A percentile compares a stretch with the other conserved stretches of the same genome.
Evolutionary conservation across 495 filamentous ascomycete genomes (phyloP).

Genomic region (Penicillium ucsense): DNA sequence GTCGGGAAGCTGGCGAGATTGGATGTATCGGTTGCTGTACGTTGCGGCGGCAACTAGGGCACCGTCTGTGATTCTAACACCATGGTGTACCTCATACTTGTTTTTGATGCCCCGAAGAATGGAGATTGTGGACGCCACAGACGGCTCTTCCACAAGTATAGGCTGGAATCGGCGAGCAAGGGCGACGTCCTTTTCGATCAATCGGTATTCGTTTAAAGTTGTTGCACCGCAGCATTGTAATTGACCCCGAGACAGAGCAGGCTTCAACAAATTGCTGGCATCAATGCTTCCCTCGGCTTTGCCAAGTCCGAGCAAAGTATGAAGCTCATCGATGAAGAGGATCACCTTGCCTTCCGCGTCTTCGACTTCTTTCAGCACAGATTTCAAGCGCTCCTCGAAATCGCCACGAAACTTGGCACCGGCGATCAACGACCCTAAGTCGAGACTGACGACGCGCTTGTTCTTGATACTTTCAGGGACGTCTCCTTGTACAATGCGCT

Average conservation of each 20-base stretch:
- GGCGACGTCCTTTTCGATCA: slow-evolving; percentile 93
- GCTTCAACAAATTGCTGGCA: slow-evolving; percentile 90
- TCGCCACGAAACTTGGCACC: slow-evolving; percentile 94
- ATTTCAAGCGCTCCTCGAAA: slow-evolving; percentile 90
- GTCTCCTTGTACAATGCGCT: slow-evolving; percentile 83
- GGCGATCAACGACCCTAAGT: slow-evolving; percentile 86
- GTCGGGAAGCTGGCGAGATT: slow-evolving; percentile 88
- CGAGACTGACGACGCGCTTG: slow-evolving; percentile 77
- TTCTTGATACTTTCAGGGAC: slow-evolving; percentile 96
- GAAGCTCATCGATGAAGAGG: slow-evolving; percentile 91
- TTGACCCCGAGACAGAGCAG: slow-evolving; percentile 83
- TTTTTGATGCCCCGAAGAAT: slow-evolving; percentile 96
- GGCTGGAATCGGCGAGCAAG: slow-evolving; percentile 90
- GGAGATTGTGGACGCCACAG: slow-evolving; percentile 85
- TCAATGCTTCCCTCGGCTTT: slow-evolving; percentile 96
- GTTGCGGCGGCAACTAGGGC: slow-evolving; percentile 87
- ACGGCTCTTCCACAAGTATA: slow-evolving; percentile 80
- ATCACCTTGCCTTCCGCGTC: slow-evolving; percentile 83
- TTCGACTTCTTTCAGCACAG: slow-evolving; percentile 81
- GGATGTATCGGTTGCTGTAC: slow-evolving; percentile 92
- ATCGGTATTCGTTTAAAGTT: slow-evolving; percentile 80
- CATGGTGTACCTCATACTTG: slow-evolving; percentile 91
- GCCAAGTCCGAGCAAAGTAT: slow-evolving; percentile 82
- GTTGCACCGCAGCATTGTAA: slow-evolving; percentile 94
- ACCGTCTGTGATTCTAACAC: slow-evolving; percentile 83